Conservation (phyloP, 1,284 basidiomycete genomes). For the Leucoagaricus sp. region DNA sequence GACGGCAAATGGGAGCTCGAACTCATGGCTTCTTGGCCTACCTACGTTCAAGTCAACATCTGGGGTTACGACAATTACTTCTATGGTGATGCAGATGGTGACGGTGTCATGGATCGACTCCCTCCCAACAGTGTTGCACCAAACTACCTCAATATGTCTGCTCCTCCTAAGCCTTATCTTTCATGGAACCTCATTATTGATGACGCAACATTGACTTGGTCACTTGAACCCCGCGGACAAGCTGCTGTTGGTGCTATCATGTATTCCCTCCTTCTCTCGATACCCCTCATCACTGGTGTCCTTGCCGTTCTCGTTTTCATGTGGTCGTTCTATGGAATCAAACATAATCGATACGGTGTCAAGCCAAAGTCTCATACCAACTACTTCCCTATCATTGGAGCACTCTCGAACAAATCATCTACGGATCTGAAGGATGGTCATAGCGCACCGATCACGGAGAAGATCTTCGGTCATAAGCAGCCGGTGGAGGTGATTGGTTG, state of each 20-base stretch:
- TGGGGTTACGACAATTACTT: conserved; percentile 88
- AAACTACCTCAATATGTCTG: conserved; percentile 89
- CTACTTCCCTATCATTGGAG: conserved; percentile 78
- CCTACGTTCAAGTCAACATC: conserved; percentile 85
- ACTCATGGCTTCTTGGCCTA: conserved; percentile 87
- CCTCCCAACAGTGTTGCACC: conserved; percentile 84
- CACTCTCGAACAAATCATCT: conserved; percentile 64
- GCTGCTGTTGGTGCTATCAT: conserved; percentile 79
- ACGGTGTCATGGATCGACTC: conserved; percentile 86
- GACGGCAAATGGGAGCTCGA: conserved; percentile 77
- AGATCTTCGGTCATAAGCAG: conserved; percentile 62
- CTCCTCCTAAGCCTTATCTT: conserved; percentile 77
- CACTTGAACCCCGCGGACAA: conserved; percentile 78
- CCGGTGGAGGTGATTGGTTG: conserved; percentile 79
- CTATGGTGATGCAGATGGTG: conserved; percentile 86
- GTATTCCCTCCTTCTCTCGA: conserved; percentile 78
- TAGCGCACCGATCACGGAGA: conserved; percentile 55
- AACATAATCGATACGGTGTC: conserved; percentile 88
- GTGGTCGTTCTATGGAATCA: conserved; percentile 95
- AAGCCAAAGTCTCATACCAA: conserved; percentile 69
- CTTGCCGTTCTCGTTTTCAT: conserved; percentile 86
- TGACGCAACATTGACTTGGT: conserved; percentile 78
- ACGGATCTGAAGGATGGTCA: conserved; percentile 65
- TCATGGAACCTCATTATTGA: conserved; percentile 84
- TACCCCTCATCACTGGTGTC: conserved; percentile 83